Evolutionary conservation across 805 yeast species (phyloP), one percentile per base, ranked within the genome.

Genomic region (Lipomyces mesembrius): DNA sequence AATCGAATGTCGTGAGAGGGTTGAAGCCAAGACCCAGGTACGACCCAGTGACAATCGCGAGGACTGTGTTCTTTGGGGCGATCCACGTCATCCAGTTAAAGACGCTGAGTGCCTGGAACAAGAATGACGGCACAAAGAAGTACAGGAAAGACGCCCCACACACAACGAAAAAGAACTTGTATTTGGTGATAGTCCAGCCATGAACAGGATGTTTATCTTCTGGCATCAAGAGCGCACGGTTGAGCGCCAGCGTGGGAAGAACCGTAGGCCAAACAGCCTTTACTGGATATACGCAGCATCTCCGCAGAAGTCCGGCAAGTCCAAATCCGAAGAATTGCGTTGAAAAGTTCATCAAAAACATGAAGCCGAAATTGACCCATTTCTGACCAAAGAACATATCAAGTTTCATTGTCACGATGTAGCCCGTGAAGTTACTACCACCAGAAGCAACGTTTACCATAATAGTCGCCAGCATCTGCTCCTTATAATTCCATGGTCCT

Each of bases 301-400:
- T 82, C 73, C 89, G 82, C 81, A 87, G 81, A 27, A 88, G 73
- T 58, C 89, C 88, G 4, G 91, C 90, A 74, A 88, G 83, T 0
- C 90, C 88, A 73, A 87, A 84, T 27, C 92, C 92, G 70, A 88
- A 77, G 68, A 84, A 85, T 73, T 87, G 88, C 1, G 90, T 82
- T 2, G 88, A 82, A 3, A 86, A 68, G 1, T 84, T 77, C 52
- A 88, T 78, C 35, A 86, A 71, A n/a, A 87, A 71, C 75, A 86
- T 88, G 75, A 82, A 88, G 0, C 86, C 84, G 75, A 84, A 81
- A 17, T 68, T 64, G n/a, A 77, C 78, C 75, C 79, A 75, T 6
- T 68, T 49, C 46, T 64, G 65, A 34, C 58, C 64, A 59, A 73
- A 60, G 60, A 67, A 67, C 20, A 35, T 35, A 59, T 61, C 49